Conservation (phyloP, 371 early-diverging fungal genomes). For the Lichtheimia hyalospora region DNA sequence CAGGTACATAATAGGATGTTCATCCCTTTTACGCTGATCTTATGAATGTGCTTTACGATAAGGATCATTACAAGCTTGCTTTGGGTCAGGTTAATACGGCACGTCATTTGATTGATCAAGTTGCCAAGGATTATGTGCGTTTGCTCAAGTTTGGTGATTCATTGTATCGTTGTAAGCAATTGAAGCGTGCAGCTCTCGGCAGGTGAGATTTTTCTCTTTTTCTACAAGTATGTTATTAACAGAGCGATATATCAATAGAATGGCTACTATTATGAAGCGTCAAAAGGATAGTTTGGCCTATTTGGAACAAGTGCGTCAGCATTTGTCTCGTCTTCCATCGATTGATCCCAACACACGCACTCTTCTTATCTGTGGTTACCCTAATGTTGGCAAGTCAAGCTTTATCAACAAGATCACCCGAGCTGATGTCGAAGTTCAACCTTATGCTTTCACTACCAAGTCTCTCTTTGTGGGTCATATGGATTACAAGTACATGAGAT, state of each 20-base stretch:
- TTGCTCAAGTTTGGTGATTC: constrained; percentile 99
- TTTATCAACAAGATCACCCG: constrained; percentile 99
- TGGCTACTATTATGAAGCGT: constrained; percentile 99
- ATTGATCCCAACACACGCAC: constrained; percentile 99
- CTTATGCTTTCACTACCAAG: constrained; percentile 99
- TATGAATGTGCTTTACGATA: constrained; percentile 99
- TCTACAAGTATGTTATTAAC: no score
- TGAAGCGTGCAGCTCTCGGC: constrained; percentile 97
- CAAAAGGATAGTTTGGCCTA: constrained; percentile 98
- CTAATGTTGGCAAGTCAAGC: constrained; percentile 99
- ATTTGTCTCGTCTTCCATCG: constrained; percentile 95
- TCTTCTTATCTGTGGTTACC: constrained; percentile 99
- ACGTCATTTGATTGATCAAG: constrained; percentile 92
- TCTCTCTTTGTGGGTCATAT: constrained; percentile 99
- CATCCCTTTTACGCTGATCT: constrained; percentile 99
- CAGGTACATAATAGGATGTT: constrained; percentile 72
- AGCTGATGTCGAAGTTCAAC: constrained; percentile 99
- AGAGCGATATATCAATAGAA: constrained; percentile 48
- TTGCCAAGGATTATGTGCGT: constrained; percentile 97
- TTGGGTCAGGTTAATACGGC: constrained; percentile 99
- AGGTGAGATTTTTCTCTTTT: constrained; percentile 11
- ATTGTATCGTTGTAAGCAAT: constrained; percentile 98
- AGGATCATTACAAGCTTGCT: constrained; percentile 99
- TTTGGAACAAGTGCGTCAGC: constrained; percentile 99
- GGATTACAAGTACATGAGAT: constrained; percentile 99